Evolutionary conservation across 805 yeast species (phyloP), one percentile per base, ranked within the genome.

Genomic region (Scheffersomyces spartinae): DNA sequence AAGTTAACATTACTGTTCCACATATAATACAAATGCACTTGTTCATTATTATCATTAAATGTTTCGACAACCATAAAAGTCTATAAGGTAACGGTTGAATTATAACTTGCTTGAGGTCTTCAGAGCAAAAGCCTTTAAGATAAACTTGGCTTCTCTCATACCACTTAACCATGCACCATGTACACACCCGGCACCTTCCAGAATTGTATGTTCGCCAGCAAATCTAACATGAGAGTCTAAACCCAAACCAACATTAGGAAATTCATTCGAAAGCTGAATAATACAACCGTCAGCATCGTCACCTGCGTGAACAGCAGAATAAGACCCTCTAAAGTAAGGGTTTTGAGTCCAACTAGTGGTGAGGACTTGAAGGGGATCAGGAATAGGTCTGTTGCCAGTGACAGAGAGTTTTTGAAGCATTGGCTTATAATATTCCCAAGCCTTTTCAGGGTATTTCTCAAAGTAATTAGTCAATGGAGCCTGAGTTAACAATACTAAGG

Each of bases 141-240:
- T 54, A 56, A 61, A 55, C 13, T 38, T 28, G 4, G 71, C 72
- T 30, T 67, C 75, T 34, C 88, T 55, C 25, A 40, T 42, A 1
- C 88, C 95, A 40, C 88, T 77, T 33, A 60, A 56, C 71, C 82
- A 83, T 0, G 95, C 95, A 0, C 94, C 95, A 45, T 85, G 93
- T 4, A 79, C 91, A 38, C 94, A 85, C 0, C 95, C 95, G 9
- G 84, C 79, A 6, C 94, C 95, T 36, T 83, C 94, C 37, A 71
- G 52, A 13, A 74, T 71, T 0, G 95, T 79, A 46, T 85, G 95
- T 43, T 85, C 95, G 6, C 95, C 95, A 0, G 95, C 95, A 58
- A 85, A 85, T 21, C 94, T 58, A 3, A 85, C 52, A 6, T 61
- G 57, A 3, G 47, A 39, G 8, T 64, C 72, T 12, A 65, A 54